Base-by-base conservation (phyloP, 352 stramenopile genomes). In the Phytophthora tentaculata region DNA sequence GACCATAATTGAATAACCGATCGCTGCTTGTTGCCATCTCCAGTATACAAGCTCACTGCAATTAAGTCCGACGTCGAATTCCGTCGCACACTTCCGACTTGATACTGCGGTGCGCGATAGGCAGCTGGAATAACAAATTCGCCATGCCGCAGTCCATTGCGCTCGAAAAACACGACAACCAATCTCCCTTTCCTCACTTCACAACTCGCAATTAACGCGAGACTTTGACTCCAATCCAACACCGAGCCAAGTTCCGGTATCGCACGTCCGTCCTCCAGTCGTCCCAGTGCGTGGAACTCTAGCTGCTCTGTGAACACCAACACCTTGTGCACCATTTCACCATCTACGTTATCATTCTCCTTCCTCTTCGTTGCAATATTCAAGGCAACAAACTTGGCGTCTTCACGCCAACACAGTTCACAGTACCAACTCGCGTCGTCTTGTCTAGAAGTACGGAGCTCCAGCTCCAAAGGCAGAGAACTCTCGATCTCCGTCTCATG, bases 131-230 rank as follows among this genome's bases (percentile, higher is more conserved):
- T 68, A 19, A 73, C 60, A 58, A 96, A 94, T 45, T 95, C 88
- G 16, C 88, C 86, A 61, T 96, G 88, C 2, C 84, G 79, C 43
- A 95, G 67, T 1, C 88, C 88, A 59, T 96, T 96, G 20, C 83
- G 74, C 62, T 96, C 88, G 52, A 96, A 96, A 59, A 95, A 95
- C 17, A 94, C 84, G 14, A 95, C 69, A 29, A 84, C 79, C 24
- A 88, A 67, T 52, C 84, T 65, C 3, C 81, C 73, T 26, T 84
- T 86, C 43, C 86, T 74, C 32, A 65, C 73, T 65, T 96, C 84
- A 47, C 74, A 77, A 53, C 77, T 86, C 9, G 85, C 78, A 48
- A 96, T 81, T 4, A 95, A 71, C 44, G 86, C 86, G 41, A 95
- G 77, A 71, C 89, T 89, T 14, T 89, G 83, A 51, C 76, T 80